Evolutionary conservation across 1,284 basidiomycete genomes (phyloP).

Genomic region (Tausonia pullulans): DNA sequence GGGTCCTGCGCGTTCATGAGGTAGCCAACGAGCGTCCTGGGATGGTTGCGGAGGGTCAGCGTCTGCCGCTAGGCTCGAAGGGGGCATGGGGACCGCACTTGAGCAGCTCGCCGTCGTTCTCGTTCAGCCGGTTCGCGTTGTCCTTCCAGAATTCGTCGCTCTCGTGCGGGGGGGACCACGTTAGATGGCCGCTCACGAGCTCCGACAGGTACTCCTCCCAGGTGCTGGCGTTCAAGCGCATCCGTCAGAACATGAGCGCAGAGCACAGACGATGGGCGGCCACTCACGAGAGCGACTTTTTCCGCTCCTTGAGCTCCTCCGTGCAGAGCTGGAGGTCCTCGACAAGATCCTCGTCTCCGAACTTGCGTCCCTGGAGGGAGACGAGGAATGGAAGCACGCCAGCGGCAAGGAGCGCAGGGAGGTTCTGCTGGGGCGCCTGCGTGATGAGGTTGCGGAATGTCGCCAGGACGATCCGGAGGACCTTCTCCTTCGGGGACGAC

Average conservation of each 20-base stretch:
- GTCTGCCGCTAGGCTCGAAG: neutral
- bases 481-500: conserved; percentile 91
- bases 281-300: conserved; percentile 78
- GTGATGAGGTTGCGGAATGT: conserved; percentile 49
- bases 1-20: conserved; percentile 60
- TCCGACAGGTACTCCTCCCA: conserved; percentile 95
- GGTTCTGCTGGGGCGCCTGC: conserved; percentile 40
- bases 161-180: conserved; percentile 91
- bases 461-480: conserved; percentile 86
- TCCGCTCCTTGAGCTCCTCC: conserved; percentile 66
- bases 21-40: conserved; percentile 58
- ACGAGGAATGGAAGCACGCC: conserved; percentile 76
- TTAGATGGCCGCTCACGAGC: conserved; percentile 74
- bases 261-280: neutral
- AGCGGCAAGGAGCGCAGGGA: conserved; percentile 84
- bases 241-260: neutral
- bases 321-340: conserved; percentile 81
- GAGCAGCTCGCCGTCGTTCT: conserved; percentile 64
- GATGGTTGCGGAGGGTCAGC: neutral
- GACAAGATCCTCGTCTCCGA: conserved; percentile 70
- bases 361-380: conserved; percentile 67
- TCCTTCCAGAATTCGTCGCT: conserved; percentile 97
- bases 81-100: conserved; percentile 44
- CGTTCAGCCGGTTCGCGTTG: conserved; percentile 74
- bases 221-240: conserved; percentile 46